Evolutionary conservation across 176 grass and related monocot species (phyloP).

Genomic region (Lolium rigidum): DNA sequence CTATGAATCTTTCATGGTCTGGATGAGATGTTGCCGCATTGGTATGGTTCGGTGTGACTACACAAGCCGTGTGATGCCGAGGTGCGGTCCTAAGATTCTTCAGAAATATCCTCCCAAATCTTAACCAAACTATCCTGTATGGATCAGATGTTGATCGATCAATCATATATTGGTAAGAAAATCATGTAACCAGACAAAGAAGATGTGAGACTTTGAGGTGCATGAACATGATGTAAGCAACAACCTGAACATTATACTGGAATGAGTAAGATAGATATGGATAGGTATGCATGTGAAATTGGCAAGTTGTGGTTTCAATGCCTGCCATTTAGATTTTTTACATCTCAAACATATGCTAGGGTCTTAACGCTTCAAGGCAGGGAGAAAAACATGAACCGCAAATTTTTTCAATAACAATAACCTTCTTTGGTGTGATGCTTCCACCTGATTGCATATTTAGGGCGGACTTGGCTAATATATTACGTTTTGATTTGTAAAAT

Average conservation of each 20-base stretch:
- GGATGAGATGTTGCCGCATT: conserved; percentile 12
- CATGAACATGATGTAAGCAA: not conserved
- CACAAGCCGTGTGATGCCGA: not conserved
- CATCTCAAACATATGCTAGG: not conserved
- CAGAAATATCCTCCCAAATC: not conserved
- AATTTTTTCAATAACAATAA: not conserved
- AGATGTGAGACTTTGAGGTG: not conserved
- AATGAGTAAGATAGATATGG: not conserved
- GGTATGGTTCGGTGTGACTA: not conserved
- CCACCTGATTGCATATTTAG: not conserved
- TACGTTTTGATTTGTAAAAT: too few species aligned
- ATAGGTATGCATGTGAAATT: not conserved
- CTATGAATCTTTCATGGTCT: not conserved
- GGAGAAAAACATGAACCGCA: not conserved
- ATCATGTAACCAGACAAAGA: not conserved
- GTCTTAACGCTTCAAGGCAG: not conserved
- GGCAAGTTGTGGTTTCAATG: not conserved
- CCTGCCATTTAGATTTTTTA: not conserved
- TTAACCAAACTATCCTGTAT: not conserved
- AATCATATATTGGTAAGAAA: not conserved
- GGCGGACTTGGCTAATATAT: not conserved
- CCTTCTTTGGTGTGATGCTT: not conserved
- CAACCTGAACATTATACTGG: not conserved
- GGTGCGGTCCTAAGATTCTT: not conserved
- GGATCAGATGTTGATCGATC: not conserved